phyloP scores from a whole-genome alignment of 2,329 filamentous ascomycete genomes.

The Botrytis aclada region DNA sequence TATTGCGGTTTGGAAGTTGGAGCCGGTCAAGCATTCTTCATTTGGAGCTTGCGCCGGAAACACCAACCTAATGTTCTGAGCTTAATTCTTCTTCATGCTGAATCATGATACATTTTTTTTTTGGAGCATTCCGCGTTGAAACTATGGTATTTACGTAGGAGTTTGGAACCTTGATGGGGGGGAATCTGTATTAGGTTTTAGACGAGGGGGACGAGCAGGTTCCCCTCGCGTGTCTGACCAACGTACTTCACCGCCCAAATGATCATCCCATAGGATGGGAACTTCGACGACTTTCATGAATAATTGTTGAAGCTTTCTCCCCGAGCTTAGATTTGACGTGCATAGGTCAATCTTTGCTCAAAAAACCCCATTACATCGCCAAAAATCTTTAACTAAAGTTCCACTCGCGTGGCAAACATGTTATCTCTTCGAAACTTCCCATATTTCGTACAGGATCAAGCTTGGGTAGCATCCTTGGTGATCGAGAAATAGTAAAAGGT shows the following conservation, averaged over 20 bases:
- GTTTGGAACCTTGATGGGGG: background rate
- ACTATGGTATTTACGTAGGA: background rate
- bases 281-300: background rate
- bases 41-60: background rate
- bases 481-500: background rate
- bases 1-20: background rate
- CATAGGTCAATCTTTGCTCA: conserved; percentile 12
- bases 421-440: background rate
- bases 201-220: background rate
- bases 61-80: background rate
- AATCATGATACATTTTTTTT: background rate
- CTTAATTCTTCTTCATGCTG: conserved; percentile 2
- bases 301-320: conserved; percentile 5
- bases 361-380: conserved; percentile 5
- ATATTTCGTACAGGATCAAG: conserved; percentile 3
- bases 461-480: background rate
- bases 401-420: conserved; percentile 14
- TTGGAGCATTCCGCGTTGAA: background rate
- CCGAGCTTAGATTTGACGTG: conserved; percentile 13
- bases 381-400: background rate
- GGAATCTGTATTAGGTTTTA: background rate
- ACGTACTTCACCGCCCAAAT: background rate
- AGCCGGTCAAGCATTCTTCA: background rate
- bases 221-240: background rate
- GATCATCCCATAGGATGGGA: background rate